phyloP scores from a whole-genome alignment of 441 rosid genomes.

The Gossypium davidsonii region DNA sequence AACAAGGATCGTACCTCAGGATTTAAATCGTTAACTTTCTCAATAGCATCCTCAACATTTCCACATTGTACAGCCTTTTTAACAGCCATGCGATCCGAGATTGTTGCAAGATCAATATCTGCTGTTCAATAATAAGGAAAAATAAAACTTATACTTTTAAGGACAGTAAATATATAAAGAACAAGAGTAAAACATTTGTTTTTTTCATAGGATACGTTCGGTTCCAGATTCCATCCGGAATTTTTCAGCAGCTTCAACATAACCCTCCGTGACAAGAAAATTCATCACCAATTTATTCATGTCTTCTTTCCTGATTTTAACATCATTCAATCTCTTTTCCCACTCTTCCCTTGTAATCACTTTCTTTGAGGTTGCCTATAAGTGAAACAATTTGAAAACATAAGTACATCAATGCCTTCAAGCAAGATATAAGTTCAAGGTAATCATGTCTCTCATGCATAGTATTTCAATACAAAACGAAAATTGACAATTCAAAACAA shows the following conservation, averaged over 20 bases:
- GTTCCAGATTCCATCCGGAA: conserved; percentile 87
- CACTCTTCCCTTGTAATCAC: conserved; percentile 79
- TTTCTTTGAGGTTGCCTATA: conserved; percentile 72
- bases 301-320: conserved; percentile 80
- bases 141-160: neutral
- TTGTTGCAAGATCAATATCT: conserved; percentile 85
- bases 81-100: conserved; percentile 89
- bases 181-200: neutral
- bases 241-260: conserved; percentile 86
- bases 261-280: conserved; percentile 92
- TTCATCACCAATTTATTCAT: conserved; percentile 95
- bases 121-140: conserved; percentile 60
- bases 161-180: neutral
- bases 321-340: conserved; percentile 86
- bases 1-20: conserved; percentile 56
- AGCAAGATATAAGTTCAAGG: neutral
- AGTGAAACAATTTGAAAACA: conserved; percentile 1
- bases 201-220: conserved; percentile 64
- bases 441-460: neutral
- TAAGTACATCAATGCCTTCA: neutral
- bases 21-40: conserved; percentile 87
- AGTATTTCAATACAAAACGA: neutral
- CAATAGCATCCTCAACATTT: conserved; percentile 93
- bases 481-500: neutral
- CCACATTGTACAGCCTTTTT: conserved; percentile 93